Conservation (phyloP, 2,329 filamentous ascomycete species). For the Ceratocystiopsis sp. region DNA sequence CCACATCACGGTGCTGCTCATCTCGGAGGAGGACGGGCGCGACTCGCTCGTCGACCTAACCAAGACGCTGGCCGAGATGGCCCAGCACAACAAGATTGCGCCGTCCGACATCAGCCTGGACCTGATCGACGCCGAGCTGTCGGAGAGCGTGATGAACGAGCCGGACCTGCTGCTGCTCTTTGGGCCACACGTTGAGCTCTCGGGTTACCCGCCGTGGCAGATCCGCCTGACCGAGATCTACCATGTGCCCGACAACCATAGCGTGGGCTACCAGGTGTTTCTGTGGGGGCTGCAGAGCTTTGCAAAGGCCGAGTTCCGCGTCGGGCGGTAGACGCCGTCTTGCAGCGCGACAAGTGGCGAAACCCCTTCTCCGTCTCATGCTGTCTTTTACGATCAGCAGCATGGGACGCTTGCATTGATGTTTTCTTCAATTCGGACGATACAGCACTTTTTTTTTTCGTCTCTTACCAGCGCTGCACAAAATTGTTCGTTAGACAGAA, state of each 20-base stretch:
- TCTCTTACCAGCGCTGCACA: too few relatives aligned
- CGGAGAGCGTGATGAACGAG: conserved; percentile 62
- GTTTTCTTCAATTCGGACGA: too few relatives aligned
- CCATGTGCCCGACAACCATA: conserved; percentile 55
- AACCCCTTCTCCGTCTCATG: too few relatives aligned
- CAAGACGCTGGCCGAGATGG: conserved; percentile 87
- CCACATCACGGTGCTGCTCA: conserved; percentile 49
- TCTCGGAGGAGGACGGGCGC: conserved; percentile 76
- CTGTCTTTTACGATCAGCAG: too few relatives aligned
- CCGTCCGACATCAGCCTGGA: conserved; percentile 70
- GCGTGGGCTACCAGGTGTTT: conserved; percentile 89
- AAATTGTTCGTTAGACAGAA: too few relatives aligned
- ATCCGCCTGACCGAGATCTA: conserved; percentile 90
- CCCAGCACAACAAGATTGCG: conserved; percentile 69
- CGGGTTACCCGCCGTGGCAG: conserved; percentile 95
- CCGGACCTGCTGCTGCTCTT: conserved; percentile 85
- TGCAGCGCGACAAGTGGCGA: too few relatives aligned
- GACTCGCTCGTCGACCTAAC: conserved; percentile 93
- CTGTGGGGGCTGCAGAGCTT: conserved; percentile 69
- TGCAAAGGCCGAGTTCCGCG: conserved; percentile 74
- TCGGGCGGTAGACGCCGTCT: conserved; percentile 39
- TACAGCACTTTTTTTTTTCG: too few relatives aligned
- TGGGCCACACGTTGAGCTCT: conserved; percentile 63
- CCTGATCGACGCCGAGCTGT: conserved; percentile 78
- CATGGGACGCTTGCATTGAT: too few relatives aligned